Evolutionary conservation across 306 rosid species (phyloP).

Genomic region (Crotalaria pallida): DNA sequence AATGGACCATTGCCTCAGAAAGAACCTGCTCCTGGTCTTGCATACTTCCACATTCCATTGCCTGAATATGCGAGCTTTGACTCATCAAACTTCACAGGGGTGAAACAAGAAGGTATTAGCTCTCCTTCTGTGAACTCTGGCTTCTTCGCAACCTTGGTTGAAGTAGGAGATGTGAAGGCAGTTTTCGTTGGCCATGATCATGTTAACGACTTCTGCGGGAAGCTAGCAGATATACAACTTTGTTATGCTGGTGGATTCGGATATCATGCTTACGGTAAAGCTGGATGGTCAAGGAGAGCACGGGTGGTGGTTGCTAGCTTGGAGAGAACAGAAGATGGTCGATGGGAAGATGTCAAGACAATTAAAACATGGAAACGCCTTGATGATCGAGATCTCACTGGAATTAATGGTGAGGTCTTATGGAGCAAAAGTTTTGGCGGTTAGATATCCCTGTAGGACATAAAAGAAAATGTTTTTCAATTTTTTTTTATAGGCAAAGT

Average conservation of each 20-base stretch:
- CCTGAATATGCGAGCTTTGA: conserved; percentile 67
- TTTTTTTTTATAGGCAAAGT: too few species aligned
- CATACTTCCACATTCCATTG: conserved; percentile 76
- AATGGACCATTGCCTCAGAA: conserved; percentile 52
- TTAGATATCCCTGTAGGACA: conserved; percentile 27
- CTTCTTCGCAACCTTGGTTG: conserved; percentile 70
- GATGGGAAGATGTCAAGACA: conserved; percentile 67
- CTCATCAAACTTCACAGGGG: conserved; percentile 62
- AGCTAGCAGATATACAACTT: conserved; percentile 50
- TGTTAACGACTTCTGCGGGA: conserved; percentile 75
- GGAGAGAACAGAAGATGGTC: conserved; percentile 46
- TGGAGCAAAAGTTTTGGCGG: conserved; percentile 63
- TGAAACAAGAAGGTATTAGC: conserved; percentile 56
- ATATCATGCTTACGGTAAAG: conserved; percentile 84
- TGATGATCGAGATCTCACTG: conserved; percentile 55
- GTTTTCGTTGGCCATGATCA: conserved; percentile 79
- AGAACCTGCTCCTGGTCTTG: conserved; percentile 64
- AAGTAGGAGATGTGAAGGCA: conserved; percentile 76
- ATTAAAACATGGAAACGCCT: conserved; percentile 84
- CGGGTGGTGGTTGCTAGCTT: conserved; percentile 59
- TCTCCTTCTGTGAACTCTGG: conserved; percentile 77
- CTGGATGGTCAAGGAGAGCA: conserved; percentile 88
- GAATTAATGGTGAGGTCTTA: conserved; percentile 46
- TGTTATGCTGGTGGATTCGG: conserved; percentile 89
- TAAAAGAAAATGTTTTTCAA: too few species aligned